Evolutionary conservation across 805 yeast genomes (phyloP).

Genomic region (Barnettozyma botsteinii): DNA sequence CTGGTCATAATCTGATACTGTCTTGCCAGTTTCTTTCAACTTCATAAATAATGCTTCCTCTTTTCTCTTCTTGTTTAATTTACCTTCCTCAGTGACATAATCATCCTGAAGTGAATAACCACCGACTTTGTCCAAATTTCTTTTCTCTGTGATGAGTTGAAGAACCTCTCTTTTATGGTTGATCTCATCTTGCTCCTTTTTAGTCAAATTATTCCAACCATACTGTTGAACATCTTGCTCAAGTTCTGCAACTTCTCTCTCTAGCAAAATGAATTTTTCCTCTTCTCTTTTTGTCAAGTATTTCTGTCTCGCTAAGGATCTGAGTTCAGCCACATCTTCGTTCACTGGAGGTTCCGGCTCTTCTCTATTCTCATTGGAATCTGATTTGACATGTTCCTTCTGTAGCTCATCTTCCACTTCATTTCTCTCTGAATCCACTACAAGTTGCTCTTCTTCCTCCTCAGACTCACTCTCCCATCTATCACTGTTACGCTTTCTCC

Average conservation of each 20-base stretch:
- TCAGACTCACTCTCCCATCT: conserved; percentile 20
- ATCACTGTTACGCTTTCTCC: conserved; percentile 12
- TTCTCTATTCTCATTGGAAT: neutral
- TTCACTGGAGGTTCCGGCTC: neutral
- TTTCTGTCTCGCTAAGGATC: conserved; percentile 43
- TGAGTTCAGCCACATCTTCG: conserved; percentile 30
- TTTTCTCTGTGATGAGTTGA: conserved; percentile 35
- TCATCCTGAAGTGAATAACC: conserved; percentile 56
- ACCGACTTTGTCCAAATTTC: conserved; percentile 27
- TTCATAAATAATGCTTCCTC: conserved; percentile 41
- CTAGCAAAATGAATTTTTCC: conserved; percentile 37
- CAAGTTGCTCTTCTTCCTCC: conserved; percentile 2
- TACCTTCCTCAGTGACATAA: conserved; percentile 44
- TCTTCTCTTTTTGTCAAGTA: conserved; percentile 45
- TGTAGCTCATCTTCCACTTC: neutral
- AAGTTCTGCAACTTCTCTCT: conserved; percentile 41
- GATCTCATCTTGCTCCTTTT: conserved; percentile 46
- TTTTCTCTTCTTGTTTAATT: conserved; percentile 49
- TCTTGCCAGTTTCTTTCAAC: conserved; percentile 34
- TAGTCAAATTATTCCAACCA: conserved; percentile 51
- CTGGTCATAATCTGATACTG: conserved; percentile 20
- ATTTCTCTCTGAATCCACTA: neutral
- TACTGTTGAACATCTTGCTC: conserved; percentile 43
- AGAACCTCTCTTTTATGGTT: conserved; percentile 45
- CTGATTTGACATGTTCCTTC: neutral